These are phyloP conservation scores for Lactifluus volemus DNA, from an alignment of 768 basidiomycete genomes.

Conservation along the genomic window DNA sequence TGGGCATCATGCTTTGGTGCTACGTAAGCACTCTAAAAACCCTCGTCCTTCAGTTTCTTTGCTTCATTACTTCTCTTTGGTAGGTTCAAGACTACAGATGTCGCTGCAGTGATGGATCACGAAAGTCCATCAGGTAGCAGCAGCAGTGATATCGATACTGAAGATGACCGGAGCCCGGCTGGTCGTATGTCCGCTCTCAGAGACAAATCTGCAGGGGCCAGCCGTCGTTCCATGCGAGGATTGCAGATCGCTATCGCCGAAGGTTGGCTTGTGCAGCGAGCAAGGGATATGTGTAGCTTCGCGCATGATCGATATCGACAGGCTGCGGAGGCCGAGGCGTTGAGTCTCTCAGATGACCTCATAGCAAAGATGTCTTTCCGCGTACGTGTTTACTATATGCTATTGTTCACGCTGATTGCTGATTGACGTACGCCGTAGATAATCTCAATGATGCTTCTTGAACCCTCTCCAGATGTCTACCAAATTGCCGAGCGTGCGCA, in stretches of 20 bases:
- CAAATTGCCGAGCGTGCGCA: constrained; percentile 65
- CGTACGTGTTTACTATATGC: constrained; percentile 29
- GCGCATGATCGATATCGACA: constrained; percentile 69
- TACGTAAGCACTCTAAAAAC: constrained; percentile 35
- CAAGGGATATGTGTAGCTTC: constrained; percentile 70
- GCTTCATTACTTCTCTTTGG: background rate
- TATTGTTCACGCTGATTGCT: background rate
- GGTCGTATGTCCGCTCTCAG: constrained; percentile 42
- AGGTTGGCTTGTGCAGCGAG: constrained; percentile 66
- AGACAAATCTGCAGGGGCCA: constrained; percentile 31
- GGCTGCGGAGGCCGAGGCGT: constrained; percentile 55
- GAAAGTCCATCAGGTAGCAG: constrained; percentile 50
- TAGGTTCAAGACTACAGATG: constrained; percentile 68
- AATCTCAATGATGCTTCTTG: constrained; percentile 62
- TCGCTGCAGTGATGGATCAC: constrained; percentile 66
- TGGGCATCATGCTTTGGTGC: constrained; percentile 72
- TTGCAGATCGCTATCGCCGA: constrained; percentile 58
- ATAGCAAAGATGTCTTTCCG: constrained; percentile 63
- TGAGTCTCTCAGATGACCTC: constrained; percentile 37
- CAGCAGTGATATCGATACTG: constrained; percentile 39
- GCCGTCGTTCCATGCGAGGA: constrained; percentile 54
- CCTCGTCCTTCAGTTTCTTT: background rate
- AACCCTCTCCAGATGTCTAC: constrained; percentile 52
- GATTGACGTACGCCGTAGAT: constrained; percentile 35
- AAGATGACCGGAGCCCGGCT: constrained; percentile 43